Conservation (phyloP, 106 monocot species). For the Allium sativum region DNA sequence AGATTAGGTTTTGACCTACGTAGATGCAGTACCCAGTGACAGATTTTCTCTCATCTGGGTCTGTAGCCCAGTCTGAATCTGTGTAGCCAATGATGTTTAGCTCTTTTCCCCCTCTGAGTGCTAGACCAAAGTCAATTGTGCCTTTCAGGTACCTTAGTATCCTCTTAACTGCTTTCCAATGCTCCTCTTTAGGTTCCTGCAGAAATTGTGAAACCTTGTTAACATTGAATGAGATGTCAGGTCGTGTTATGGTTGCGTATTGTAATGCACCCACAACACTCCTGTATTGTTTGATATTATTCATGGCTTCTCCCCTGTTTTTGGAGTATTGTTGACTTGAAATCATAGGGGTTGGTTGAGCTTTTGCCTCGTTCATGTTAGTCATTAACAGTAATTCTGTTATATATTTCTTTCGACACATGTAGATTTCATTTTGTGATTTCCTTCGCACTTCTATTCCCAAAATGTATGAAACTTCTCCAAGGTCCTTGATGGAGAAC, state of each 20-base stretch:
- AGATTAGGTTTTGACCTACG: not conserved
- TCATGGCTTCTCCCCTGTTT: too few relatives aligned
- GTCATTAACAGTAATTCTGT: too few relatives aligned
- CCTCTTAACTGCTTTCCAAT: not conserved
- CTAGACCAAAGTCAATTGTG: not conserved
- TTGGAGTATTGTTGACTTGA: too few relatives aligned
- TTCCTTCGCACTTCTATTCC: too few relatives aligned
- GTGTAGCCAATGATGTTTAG: not conserved
- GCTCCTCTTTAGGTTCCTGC: not conserved
- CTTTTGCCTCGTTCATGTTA: too few relatives aligned
- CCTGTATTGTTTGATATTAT: not conserved
- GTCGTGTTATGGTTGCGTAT: slow-evolving; percentile 5
- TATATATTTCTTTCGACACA: too few relatives aligned
- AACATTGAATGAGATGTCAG: not conserved
- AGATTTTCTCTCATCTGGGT: slow-evolving; percentile 1
- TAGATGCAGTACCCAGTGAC: too few relatives aligned
- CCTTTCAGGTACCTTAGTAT: slow-evolving; percentile 1
- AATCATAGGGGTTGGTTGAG: too few relatives aligned
- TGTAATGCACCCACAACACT: not conserved
- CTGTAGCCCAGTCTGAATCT: not conserved
- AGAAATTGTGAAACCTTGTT: not conserved
- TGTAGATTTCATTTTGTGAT: too few relatives aligned
- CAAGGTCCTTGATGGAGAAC: too few relatives aligned
- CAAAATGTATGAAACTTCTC: too few relatives aligned
- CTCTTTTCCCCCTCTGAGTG: not conserved